Conservation (phyloP, 179 eudicot species). For the Monotropa hypopitys region DNA sequence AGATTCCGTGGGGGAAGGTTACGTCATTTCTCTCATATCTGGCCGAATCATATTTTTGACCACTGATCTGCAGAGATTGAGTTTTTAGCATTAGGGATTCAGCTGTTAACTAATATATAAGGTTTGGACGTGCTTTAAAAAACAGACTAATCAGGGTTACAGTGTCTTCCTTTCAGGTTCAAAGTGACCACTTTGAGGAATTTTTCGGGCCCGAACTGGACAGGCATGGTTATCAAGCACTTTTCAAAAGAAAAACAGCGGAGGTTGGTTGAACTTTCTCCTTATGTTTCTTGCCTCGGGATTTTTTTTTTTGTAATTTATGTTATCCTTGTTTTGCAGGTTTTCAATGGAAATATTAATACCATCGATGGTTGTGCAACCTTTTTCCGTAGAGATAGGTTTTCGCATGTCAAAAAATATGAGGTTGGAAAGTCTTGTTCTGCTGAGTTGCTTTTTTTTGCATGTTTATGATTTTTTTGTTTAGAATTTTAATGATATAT, state of each 20-base stretch:
- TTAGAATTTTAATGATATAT: neutral
- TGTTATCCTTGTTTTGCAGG: conserved; percentile 29
- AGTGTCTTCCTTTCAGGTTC: conserved; percentile 51
- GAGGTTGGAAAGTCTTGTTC: conserved; percentile 42
- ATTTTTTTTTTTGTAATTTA: neutral
- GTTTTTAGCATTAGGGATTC: neutral
- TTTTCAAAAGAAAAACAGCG: conserved; percentile 70
- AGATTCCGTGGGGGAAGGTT: neutral
- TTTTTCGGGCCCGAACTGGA: conserved; percentile 89
- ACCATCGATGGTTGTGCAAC: conserved; percentile 91
- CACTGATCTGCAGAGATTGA: neutral
- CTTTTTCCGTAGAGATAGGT: conserved; percentile 88
- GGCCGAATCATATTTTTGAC: neutral
- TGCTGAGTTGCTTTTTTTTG: neutral
- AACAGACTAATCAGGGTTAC: conserved; percentile 14
- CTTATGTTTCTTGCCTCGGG: neutral
- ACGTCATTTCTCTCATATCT: neutral
- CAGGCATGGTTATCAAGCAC: conserved; percentile 92
- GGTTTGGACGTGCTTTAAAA: neutral
- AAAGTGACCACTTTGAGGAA: conserved; percentile 85
- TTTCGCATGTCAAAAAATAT: conserved; percentile 85
- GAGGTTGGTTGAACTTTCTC: conserved; percentile 42
- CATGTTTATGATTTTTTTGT: neutral
- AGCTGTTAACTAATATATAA: neutral
- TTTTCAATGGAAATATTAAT: conserved; percentile 30